Base-by-base conservation (phyloP, 805 yeast genomes). In the Nakazawaea wyomingensis region DNA sequence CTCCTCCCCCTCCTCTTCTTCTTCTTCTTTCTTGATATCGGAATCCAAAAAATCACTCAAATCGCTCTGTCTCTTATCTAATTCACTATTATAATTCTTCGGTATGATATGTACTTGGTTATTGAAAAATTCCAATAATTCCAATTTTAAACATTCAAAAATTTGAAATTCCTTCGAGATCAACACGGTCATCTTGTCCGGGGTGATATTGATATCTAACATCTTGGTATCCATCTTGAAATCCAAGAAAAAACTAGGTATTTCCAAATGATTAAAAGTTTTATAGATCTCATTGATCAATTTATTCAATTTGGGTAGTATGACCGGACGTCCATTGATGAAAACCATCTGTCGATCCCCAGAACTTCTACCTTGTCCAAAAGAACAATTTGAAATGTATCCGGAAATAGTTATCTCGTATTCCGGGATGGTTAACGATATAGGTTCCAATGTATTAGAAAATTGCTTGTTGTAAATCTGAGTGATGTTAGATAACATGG, bases 131-230 rank as follows among this genome's bases (percentile, higher is more conserved):
- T 59, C 56, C 0, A 55, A 52, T 14, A 90, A 52, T n/a, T 66
- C 58, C n/a, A 68, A 74, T 41, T 77, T 67, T 4, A 91, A 49
- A 1, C 63, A 61, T 27, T 80, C 84, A 4, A 84, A 50, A 1
- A 90, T 56, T n/a, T 64, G 57, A 3, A 61, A 57, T 58, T 90
- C 97, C 48, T 79, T 69, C 46, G 82, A 88, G 2, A 89, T 56
- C 53, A 85, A 56, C 2, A 90, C 69, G 2, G 79, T 75, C 41
- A 91, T 68, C 57, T 93, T 93, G 58, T 93, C 97, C 0, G 99
- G 98, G 0, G 96, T 82, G 1, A 93, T 85, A 60, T 93, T 93
- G 16, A 93, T 71, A 61, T 93, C 99, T n/a, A 82, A 47, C 30
- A 68, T 64, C 20, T 55, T 52, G 0, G 84, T 68, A 32, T 74